A percentile compares a stretch with the other conserved stretches of the same genome.
Conservation (phyloP, 2,329 filamentous ascomycete genomes). For the Dothistroma septosporum region DNA sequence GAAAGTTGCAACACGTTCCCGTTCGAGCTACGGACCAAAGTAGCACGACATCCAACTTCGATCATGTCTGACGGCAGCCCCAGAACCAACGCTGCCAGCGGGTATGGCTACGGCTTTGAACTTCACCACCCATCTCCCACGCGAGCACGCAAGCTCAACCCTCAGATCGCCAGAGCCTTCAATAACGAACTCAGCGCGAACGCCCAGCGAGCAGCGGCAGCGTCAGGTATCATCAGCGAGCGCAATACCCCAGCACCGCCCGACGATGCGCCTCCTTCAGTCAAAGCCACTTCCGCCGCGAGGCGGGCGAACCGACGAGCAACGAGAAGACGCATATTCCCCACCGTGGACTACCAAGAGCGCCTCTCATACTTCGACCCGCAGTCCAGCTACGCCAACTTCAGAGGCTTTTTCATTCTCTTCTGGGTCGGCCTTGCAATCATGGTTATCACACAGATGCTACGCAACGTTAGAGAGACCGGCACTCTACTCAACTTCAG, state of each 20-base stretch:
- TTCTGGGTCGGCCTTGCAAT: conserved; percentile 98
- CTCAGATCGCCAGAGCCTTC: conserved; percentile 20
- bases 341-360: conserved; percentile 84
- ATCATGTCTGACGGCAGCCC: conserved; percentile 12
- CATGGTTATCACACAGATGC: conserved; percentile 91
- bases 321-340: conserved; percentile 73
- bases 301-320: conserved; percentile 68
- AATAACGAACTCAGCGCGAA: conserved; percentile 13
- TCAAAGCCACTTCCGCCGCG: conserved; percentile 77
- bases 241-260: conserved; percentile 72
- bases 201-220: conserved; percentile 11
- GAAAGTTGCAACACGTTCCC: neutral
- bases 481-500: conserved; percentile 78
- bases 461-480: conserved; percentile 90
- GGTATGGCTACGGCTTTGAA: conserved; percentile 13
- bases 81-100: conserved; percentile 15
- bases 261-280: conserved; percentile 87
- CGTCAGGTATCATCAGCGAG: conserved; percentile 20
- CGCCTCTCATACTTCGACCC: conserved; percentile 96
- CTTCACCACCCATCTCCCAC: conserved; percentile 23
- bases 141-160: conserved; percentile 27
- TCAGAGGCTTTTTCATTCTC: conserved; percentile 93
- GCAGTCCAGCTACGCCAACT: conserved; percentile 84
- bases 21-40: neutral
- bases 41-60: neutral